phyloP scores from a whole-genome alignment of 345 rosid genomes.

The Salix brachista region DNA sequence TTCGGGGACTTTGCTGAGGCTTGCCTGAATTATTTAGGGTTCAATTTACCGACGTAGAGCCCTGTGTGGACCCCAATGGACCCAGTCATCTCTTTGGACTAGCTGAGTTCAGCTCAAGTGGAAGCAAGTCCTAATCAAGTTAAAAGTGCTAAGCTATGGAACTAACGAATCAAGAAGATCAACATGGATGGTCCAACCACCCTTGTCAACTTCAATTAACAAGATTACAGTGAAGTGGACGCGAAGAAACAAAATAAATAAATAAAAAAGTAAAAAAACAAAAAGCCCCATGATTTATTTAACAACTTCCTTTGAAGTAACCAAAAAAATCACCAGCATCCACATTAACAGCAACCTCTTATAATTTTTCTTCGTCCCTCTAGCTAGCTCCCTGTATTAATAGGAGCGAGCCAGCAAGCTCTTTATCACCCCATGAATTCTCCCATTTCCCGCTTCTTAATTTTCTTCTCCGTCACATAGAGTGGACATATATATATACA shows the following conservation, averaged over 20 bases:
- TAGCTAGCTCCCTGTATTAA: no score
- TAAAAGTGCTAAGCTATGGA: neutral
- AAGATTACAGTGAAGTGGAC: slow-evolving; percentile 33
- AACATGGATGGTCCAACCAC: slow-evolving; percentile 21
- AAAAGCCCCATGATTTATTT: neutral
- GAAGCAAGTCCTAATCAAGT: slow-evolving; percentile 14
- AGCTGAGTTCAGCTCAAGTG: neutral
- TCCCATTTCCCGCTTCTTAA: no score
- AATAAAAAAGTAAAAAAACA: neutral
- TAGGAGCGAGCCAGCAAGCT: no score
- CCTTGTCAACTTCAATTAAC: slow-evolving; percentile 30
- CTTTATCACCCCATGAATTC: no score
- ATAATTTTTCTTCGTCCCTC: no score
- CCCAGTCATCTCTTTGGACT: no score
- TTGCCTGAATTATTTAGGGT: no score
- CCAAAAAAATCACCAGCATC: neutral
- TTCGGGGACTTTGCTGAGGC: no score
- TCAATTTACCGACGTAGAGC: no score
- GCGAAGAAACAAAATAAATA: slow-evolving; percentile 18
- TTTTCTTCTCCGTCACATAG: no score
- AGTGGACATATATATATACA: no score
- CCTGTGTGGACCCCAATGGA: no score
- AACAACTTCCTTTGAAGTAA: neutral
- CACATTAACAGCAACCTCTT: slow-evolving; percentile 5
- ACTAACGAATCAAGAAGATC: slow-evolving; percentile 2